phyloP scores from a whole-genome alignment of 495 filamentous ascomycete genomes.

The Annulohypoxylon nitens region DNA sequence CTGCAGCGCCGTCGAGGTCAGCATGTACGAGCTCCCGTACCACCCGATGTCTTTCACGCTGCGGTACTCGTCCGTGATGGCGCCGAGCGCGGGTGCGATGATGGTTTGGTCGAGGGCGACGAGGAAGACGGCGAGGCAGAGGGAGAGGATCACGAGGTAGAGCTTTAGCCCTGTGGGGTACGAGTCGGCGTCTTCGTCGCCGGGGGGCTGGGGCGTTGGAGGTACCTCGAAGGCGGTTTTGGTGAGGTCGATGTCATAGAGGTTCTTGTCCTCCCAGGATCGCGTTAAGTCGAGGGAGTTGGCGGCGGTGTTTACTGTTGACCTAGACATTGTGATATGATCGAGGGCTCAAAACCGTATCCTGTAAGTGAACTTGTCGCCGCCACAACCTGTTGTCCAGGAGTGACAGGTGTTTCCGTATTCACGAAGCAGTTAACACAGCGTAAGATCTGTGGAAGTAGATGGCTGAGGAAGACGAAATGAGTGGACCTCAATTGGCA shows the following conservation, averaged over 20 bases:
- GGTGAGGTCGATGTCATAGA: constrained; percentile 32
- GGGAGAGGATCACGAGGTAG: constrained; percentile 61
- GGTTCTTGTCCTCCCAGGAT: constrained; percentile 32
- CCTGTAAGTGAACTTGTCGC: background rate
- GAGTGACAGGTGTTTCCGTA: background rate
- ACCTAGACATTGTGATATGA: constrained; percentile 21
- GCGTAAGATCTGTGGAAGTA: background rate
- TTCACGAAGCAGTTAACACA: background rate
- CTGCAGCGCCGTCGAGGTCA: constrained; percentile 77
- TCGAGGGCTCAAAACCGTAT: background rate
- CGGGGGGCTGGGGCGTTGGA: constrained; percentile 16
- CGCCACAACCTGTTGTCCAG: background rate
- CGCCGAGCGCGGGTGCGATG: constrained; percentile 70
- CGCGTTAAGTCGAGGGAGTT: constrained; percentile 25
- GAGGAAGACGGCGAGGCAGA: constrained; percentile 69
- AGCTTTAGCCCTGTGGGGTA: constrained; percentile 64
- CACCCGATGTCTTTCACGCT: constrained; percentile 61
- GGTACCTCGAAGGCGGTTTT: constrained; percentile 1
- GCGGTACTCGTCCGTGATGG: constrained; percentile 58
- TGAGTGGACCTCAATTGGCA: background rate
- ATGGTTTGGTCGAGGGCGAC: constrained; percentile 75
- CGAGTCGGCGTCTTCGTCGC: constrained; percentile 43
- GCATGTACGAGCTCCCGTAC: constrained; percentile 67
- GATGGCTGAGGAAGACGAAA: background rate
- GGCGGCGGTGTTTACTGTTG: constrained; percentile 16